These are phyloP conservation scores for Aspergillus biplanus DNA, from an alignment of 495 filamentous ascomycete genomes.

Conservation along the genomic window DNA sequence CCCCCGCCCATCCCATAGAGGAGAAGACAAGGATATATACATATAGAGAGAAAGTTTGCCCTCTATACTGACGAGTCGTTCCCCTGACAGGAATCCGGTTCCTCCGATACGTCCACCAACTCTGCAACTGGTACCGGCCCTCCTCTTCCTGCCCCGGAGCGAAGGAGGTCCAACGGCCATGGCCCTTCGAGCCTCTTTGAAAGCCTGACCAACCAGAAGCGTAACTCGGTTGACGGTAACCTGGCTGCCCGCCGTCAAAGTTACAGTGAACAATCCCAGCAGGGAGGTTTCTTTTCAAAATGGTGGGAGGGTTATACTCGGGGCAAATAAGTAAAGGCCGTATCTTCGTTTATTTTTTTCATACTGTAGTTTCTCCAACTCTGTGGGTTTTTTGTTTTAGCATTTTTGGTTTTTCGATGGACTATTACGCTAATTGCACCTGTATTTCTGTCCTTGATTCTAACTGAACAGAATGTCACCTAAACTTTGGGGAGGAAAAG, in stretches of 20 bases:
- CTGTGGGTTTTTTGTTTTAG: no score
- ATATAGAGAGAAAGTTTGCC: no score
- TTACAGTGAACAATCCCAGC: constrained; percentile 52
- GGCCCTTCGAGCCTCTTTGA: constrained; percentile 45
- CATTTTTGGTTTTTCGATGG: no score
- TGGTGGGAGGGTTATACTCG: constrained; percentile 59
- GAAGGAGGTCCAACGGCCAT: constrained; percentile 41
- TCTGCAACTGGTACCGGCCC: constrained; percentile 13
- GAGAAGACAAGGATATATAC: neutral
- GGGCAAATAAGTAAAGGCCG: constrained; percentile 17
- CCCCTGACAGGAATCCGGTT: constrained; percentile 18
- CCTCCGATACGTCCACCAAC: constrained; percentile 22
- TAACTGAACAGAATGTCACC: no score
- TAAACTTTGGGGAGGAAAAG: no score
- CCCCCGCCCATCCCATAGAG: neutral
- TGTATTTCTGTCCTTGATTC: no score
- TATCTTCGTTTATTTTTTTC: neutral
- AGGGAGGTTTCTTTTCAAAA: constrained; percentile 50
- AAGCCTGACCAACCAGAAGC: constrained; percentile 55
- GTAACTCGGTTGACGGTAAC: constrained; percentile 44
- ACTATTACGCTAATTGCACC: no score
- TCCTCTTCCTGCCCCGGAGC: constrained; percentile 24
- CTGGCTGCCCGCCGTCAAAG: constrained; percentile 46
- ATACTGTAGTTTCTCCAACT: neutral
- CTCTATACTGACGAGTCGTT: neutral